A percentile compares a stretch with the other conserved stretches of the same genome.
These are phyloP conservation scores for Pisolithus orientalis DNA, from an alignment of 768 basidiomycete species.

Conservation along the genomic window DNA sequence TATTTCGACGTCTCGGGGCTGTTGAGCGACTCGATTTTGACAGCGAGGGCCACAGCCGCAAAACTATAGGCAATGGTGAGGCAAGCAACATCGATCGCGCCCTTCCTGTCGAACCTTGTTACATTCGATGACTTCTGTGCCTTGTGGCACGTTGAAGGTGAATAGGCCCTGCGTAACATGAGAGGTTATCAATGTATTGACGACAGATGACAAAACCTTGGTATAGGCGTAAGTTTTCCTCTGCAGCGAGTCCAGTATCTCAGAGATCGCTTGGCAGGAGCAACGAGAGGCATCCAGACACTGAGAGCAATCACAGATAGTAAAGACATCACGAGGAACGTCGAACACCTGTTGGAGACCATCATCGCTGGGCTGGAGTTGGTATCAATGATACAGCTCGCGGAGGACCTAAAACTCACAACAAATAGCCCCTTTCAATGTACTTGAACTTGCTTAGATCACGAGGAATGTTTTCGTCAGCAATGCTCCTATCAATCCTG, in stretches of 20 bases:
- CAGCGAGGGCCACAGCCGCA: constrained; percentile 44
- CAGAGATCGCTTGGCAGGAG: constrained; percentile 43
- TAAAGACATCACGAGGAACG: constrained; percentile 29
- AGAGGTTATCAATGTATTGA: not conserved
- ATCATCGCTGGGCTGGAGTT: constrained; percentile 9
- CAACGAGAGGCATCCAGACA: constrained; percentile 35
- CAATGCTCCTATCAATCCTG: constrained; percentile 29
- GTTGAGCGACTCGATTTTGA: constrained; percentile 56
- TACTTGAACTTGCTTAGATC: constrained; percentile 43
- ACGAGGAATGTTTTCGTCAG: constrained; percentile 34
- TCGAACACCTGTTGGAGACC: constrained; percentile 15
- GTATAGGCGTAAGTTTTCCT: constrained; percentile 39
- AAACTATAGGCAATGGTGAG: constrained; percentile 21
- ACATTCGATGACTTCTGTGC: constrained; percentile 58
- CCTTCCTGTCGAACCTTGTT: constrained; percentile 39
- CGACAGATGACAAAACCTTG: constrained; percentile 21
- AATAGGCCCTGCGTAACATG: constrained; percentile 40
- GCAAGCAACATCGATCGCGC: not conserved
- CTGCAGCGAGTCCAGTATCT: constrained; percentile 27
- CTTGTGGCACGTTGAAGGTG: constrained; percentile 34
- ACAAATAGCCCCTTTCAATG: constrained; percentile 45
- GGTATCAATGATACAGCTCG: constrained; percentile 5
- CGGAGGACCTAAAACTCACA: constrained; percentile 30
- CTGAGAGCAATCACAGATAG: constrained; percentile 37
- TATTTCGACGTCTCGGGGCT: constrained; percentile 47